Base-by-base conservation (phyloP, 306 rosid genomes). In the Citrullus amarus region DNA sequence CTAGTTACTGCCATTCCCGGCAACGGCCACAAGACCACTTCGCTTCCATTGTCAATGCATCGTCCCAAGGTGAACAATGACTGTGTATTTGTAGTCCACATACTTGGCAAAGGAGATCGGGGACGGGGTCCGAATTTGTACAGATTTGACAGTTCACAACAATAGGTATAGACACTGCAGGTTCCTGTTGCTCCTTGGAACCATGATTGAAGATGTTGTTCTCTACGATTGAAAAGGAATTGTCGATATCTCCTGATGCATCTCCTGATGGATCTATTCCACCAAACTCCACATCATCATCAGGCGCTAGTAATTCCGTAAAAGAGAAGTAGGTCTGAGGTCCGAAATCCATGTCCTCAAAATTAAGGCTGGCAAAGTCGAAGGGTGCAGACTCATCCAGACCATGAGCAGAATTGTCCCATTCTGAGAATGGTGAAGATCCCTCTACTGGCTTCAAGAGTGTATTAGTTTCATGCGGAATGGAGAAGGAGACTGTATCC, bases 291-390 rank as follows among this genome's bases (percentile, higher is more conserved):
- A 56, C 71, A 34, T 86, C 93, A 81, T 86, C 97, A 79, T 87
- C 96, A 79, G 89, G 79, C 76, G 72, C 85, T 65, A 93, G 89
- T 86, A 96, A 81, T 81, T 96, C 99, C 1, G 88, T 88, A 36
- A 88, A 76, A 30, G 95, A 85, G 83, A 96, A 96, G 81, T 85
- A 84, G 61, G 99, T 92, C 84, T 95, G 88, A 22, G 95, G 94
- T 82, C 88, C 95, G 79, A 80, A 90, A 34, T 87, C 97, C 87
- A 80, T 82, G 67, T 60, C 79, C 41, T 88, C 97, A 7, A 75
- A 86, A 74, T 82, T 84, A 48, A 84, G 78, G 77, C 58, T 82
- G 65, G 83, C 89, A 70, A 85, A 81, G 18, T 84, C 91, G 63
- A 84, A 86, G 83, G 82, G 78, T 12, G 75, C 71, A 67, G 80